Evolutionary conservation across 148 eudicot genomes (phyloP).

Genomic region (Cornus controversa): DNA sequence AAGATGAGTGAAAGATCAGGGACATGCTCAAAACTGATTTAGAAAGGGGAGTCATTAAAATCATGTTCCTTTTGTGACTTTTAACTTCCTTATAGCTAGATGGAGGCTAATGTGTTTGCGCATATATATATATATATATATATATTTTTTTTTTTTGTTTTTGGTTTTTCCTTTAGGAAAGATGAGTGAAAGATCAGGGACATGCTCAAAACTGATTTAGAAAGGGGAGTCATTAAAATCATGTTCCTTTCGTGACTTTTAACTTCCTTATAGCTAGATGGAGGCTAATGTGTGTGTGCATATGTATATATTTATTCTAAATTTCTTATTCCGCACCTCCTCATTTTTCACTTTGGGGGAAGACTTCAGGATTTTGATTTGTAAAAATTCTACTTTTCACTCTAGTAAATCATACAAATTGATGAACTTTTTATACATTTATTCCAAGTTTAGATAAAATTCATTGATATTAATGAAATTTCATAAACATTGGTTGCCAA

Average conservation of each 20-base stretch:
- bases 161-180: no score
- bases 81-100: neutral
- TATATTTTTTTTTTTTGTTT: no score
- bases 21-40: neutral
- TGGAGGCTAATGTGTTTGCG: no score
- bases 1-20: neutral
- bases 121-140: no score
- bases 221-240: neutral
- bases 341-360: neutral
- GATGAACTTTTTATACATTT: neutral
- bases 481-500: neutral
- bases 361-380: no score
- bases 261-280: no score
- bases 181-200: neutral
- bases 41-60: no score
- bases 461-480: neutral
- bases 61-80: no score
- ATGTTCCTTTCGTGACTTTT: no score
- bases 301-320: neutral
- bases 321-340: neutral
- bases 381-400: no score
- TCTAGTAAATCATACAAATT: neutral
- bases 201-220: neutral
- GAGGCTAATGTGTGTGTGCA: neutral
- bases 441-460: neutral